Evolutionary conservation across 257 asterid species (phyloP).

Genomic region (Przewalskia tangutica): DNA sequence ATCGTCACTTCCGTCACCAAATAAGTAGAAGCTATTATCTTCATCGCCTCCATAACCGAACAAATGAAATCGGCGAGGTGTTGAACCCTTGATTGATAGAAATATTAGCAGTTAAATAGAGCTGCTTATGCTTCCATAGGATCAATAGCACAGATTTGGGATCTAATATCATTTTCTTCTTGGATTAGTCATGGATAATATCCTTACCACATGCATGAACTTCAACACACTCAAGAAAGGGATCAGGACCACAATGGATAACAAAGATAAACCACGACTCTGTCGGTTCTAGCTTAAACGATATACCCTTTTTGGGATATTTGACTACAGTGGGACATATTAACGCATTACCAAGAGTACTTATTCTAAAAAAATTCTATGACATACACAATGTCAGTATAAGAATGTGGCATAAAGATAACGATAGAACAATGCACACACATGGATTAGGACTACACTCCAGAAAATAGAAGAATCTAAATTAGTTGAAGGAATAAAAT

Average conservation of each 20-base stretch:
- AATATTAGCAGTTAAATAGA: conserved; percentile 28
- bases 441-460: background rate
- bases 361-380: background rate
- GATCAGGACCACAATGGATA: background rate
- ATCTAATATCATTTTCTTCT: background rate
- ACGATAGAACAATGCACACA: background rate
- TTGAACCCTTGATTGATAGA: conserved; percentile 32
- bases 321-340: background rate
- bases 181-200: background rate
- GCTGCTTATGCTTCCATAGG: conserved; percentile 17
- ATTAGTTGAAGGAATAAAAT: background rate
- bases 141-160: conserved; percentile 12
- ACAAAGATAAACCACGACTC: background rate
- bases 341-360: background rate
- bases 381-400: background rate
- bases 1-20: background rate
- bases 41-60: conserved; percentile 32
- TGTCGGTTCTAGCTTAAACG: background rate
- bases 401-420: background rate
- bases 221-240: background rate
- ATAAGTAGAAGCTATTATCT: conserved; percentile 11
- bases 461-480: background rate
- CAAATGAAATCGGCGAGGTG: conserved; percentile 28
- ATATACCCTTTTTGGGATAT: background rate
- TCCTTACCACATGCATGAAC: conserved; percentile 7